Base-by-base conservation (phyloP, 352 stramenopile genomes). In the Aphanomyces astaci region DNA sequence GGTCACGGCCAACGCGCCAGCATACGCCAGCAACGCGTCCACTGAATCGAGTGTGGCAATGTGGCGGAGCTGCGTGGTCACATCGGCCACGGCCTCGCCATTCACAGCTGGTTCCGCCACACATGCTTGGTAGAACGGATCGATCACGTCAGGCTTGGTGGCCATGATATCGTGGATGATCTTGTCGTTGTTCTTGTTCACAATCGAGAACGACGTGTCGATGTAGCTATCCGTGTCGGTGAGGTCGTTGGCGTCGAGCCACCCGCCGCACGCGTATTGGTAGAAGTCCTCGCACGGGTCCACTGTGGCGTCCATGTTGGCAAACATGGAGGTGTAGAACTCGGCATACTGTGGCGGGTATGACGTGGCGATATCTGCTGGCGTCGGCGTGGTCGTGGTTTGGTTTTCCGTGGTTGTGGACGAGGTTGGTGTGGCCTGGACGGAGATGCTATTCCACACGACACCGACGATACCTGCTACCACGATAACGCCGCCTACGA, bases 271-370 rank as follows among this genome's bases (percentile, higher is more conserved):
- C 15, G 81, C 84, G 71, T 89, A 89, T 56, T 80, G 65, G 72
- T 86, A 89, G 60, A 92, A 92, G 40, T 92, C 84, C 2, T 79
- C 72, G 60, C 84, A 92, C 33, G 84, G 84, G 59, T 90, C 78
- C 9, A 70, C 73, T 1, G 62, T 75, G 39, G 63, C 55, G 68
- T 90, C 80, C 63, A 87, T 86, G 51, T 79, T 80, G 5, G 72
- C 70, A 22, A 87, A 75, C 31, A 85, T 54, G 25, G 2, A 64
- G 30, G 70, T 65, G 43, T 76, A 75, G 72, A 88, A 88, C 0
- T 74, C 74, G 24, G 67, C 59, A 27, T 55, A 68, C 4, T 59
- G 25, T 19, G 62, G 30, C n/a, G 45, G 9, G 43, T 68, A 25
- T 4, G 28, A 19, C 17, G 59, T 55, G n/a, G 48, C n/a, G 48